Conservation (phyloP, 768 basidiomycete species). For the Suillus subalutaceus region DNA sequence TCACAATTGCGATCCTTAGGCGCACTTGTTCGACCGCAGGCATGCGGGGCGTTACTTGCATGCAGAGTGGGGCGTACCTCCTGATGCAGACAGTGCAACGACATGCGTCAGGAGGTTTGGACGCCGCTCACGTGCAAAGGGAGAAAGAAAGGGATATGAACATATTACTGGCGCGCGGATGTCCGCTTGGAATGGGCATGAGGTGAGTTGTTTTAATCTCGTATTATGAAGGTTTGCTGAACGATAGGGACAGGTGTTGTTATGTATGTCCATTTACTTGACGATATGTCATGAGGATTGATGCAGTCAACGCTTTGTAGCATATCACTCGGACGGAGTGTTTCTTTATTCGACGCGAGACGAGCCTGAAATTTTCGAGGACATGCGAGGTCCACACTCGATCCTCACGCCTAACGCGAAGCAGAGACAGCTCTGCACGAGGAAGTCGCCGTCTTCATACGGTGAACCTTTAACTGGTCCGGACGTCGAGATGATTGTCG, state of each 20-base stretch:
- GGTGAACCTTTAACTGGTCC: background rate
- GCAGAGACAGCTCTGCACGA: conserved; percentile 23
- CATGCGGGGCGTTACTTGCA: conserved; percentile 62
- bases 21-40: conserved; percentile 74
- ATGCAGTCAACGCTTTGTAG: conserved; percentile 37
- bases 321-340: conserved; percentile 72
- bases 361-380: conserved; percentile 42
- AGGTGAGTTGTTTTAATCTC: conserved; percentile 45
- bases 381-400: conserved; percentile 21
- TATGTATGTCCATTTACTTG: conserved; percentile 49
- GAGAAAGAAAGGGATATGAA: conserved; percentile 44
- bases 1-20: conserved; percentile 14
- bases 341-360: conserved; percentile 78
- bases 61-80: conserved; percentile 72
- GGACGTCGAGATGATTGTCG: conserved; percentile 1
- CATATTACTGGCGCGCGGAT: conserved; percentile 80
- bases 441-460: conserved; percentile 11
- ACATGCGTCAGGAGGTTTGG: conserved; percentile 86
- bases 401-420: conserved; percentile 36
- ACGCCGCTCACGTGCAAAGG: conserved; percentile 39
- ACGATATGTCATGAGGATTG: background rate
- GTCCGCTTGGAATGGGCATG: conserved; percentile 71
- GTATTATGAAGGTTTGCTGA: background rate
- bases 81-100: conserved; percentile 52
- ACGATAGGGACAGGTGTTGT: conserved; percentile 49